Conservation (phyloP, 441 rosid species). For the Bruguiera hainesii region DNA sequence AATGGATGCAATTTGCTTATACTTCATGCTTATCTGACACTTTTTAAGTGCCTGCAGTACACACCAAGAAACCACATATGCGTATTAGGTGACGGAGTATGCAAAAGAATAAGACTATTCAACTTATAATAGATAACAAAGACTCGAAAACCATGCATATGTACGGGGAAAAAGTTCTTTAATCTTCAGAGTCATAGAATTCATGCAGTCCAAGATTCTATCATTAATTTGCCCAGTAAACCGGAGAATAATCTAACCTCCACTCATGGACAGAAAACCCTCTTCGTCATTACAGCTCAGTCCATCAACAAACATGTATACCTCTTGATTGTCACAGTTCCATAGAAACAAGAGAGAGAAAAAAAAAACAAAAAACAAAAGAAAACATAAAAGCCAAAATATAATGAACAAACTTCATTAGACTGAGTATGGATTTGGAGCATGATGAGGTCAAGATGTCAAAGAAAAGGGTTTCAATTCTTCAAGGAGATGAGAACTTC, state of each 20-base stretch:
- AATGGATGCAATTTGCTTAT: not conserved
- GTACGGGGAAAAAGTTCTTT: slow-evolving; percentile 25
- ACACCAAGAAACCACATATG: not conserved
- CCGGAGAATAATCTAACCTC: slow-evolving; percentile 8
- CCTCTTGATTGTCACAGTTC: not conserved
- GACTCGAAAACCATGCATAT: slow-evolving; percentile 2
- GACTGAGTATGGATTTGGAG: slow-evolving; percentile 29
- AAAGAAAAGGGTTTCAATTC: slow-evolving; percentile 30
- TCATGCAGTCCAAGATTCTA: slow-evolving; percentile 26
- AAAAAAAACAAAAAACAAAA: no score
- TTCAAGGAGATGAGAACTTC: slow-evolving; percentile 30
- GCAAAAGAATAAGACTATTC: not conserved
- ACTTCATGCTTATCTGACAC: not conserved
- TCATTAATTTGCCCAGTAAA: slow-evolving; percentile 22
- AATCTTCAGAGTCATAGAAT: slow-evolving; percentile 9
- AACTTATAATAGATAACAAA: not conserved
- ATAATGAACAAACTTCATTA: not conserved
- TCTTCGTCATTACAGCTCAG: not conserved
- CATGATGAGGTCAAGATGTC: not conserved
- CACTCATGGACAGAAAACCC: slow-evolving; percentile 6
- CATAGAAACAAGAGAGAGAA: not conserved
- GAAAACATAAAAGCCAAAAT: not conserved
- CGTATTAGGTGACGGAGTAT: no score
- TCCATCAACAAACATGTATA: not conserved
- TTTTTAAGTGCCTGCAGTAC: not conserved